Percentiles rank a stretch among this genome's conserved stretches.
Conservation (phyloP, 345 rosid species). For the Salix caprea region DNA sequence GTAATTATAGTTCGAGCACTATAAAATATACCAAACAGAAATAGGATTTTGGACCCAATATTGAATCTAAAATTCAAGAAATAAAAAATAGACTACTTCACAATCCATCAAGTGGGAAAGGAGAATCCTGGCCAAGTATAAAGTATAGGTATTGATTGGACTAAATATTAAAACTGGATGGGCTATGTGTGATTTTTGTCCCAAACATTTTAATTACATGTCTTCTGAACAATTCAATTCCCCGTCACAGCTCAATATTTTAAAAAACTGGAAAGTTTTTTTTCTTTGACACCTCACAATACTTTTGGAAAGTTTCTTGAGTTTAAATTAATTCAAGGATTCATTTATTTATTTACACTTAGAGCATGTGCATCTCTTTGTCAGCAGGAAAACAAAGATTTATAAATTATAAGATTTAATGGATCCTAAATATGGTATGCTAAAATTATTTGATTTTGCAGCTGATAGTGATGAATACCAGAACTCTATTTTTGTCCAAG, state of each 20-base stretch:
- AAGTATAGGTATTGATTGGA: neutral
- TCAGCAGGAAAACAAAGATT: too few species aligned
- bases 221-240: neutral
- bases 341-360: neutral
- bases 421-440: neutral
- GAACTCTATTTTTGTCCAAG: neutral
- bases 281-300: neutral
- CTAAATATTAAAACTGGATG: neutral
- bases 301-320: neutral
- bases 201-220: neutral
- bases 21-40: too few species aligned
- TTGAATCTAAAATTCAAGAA: too few species aligned
- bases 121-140: too few species aligned
- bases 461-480: neutral
- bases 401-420: too few species aligned
- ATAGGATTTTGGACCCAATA: too few species aligned
- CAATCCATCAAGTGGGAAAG: too few species aligned
- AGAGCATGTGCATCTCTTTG: neutral
- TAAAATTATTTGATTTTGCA: too few species aligned
- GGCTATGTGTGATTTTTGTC: neutral
- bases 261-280: neutral
- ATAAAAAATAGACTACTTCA: too few species aligned
- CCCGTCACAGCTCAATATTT: neutral
- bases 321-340: neutral
- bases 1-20: too few species aligned